Percentiles rank a stretch among this genome's conserved stretches.
Conservation (phyloP, 768 basidiomycete species). For the Calocera cornea region DNA sequence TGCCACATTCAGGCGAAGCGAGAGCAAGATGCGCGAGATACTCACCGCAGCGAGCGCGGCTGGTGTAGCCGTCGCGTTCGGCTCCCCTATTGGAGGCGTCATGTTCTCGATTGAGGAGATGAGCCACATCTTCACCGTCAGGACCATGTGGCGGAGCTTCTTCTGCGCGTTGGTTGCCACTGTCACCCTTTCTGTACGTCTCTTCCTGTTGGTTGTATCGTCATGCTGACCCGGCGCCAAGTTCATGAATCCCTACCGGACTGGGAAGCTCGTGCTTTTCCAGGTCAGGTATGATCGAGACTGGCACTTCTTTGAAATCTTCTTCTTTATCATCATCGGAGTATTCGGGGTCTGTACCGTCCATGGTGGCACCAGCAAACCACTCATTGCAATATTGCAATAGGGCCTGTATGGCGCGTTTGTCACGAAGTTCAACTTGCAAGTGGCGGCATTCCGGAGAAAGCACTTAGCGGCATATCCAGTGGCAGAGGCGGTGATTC, state of each 20-base stretch:
- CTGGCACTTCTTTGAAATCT: conserved; percentile 99
- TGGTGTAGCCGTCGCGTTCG: conserved; percentile 96
- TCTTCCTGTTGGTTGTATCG: neutral
- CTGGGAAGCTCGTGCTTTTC: conserved; percentile 94
- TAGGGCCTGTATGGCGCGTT: conserved; percentile 96
- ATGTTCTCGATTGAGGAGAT: conserved; percentile 99
- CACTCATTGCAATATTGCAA: neutral
- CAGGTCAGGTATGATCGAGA: conserved; percentile 94
- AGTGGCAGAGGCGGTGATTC: conserved; percentile 73
- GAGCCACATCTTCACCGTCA: conserved; percentile 92
- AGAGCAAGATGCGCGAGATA: conserved; percentile 68
- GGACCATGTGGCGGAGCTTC: conserved; percentile 98
- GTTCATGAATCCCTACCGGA: conserved; percentile 98
- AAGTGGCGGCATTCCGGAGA: conserved; percentile 85
- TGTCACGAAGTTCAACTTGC: conserved; percentile 91
- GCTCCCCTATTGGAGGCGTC: conserved; percentile 94
- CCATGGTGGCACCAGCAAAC: neutral
- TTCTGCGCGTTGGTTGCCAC: conserved; percentile 95
- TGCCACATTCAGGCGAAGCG: conserved; percentile 66
- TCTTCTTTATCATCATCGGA: conserved; percentile 89
- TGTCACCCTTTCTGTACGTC: conserved; percentile 79
- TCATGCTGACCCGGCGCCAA: conserved; percentile 21
- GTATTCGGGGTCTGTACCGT: conserved; percentile 68
- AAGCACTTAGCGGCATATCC: conserved; percentile 76
- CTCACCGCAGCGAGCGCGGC: conserved; percentile 92